Evolutionary conservation across 192 early-diverging fungal genomes (phyloP), one percentile per base, ranked within the genome.

Genomic region (Coemansia sp.): DNA sequence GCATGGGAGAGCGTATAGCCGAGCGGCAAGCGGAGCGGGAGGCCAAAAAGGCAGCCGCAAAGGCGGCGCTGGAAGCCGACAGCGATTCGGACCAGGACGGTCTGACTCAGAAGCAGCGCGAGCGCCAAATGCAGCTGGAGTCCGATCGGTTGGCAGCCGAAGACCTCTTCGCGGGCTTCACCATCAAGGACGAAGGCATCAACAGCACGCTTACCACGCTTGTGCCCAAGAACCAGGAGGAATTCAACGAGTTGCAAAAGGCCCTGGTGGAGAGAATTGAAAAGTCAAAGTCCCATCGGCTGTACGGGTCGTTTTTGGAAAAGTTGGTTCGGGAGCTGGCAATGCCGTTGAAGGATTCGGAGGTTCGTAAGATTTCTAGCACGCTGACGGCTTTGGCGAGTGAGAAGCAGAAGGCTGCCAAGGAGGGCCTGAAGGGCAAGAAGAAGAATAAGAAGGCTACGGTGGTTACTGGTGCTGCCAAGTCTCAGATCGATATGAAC

Each of bases 321-420:
- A 77, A 71, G 51, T 74, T 90, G 21, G 51, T 87, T 40, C 86
- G 87, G 51, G 85, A 88, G 49, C 65, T 87, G 43, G 71, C 79
- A 40, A 40, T 62, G 18, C 78, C 84, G 8, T 65, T 85, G 26
- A 82, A 77, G 65, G 88, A 89, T 48, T 58, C 73, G 5, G 87
- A 90, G 34, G 81, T 87, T 10, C 74, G 83, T 52, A 87, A 87
- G 58, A 54, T 79, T 23, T 49, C 86, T 14, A 79, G 78, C 61
- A 73, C 84, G 7, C 57, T 90, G 64, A 83, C 82, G 3, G 74
- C 80, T 2, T 62, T 90, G 51, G 88, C 86, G 44, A 87, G 87
- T 55, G 88, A 90, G 76, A 88, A 90, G 76, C 82, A 87, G 67
- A 82, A 73, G 47, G 77, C 78, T 15, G 69, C 75, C 9, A 76